Evolutionary conservation across 768 basidiomycete genomes (phyloP), one percentile per base, ranked within the genome.

Genomic region (Hericium coralloides): DNA sequence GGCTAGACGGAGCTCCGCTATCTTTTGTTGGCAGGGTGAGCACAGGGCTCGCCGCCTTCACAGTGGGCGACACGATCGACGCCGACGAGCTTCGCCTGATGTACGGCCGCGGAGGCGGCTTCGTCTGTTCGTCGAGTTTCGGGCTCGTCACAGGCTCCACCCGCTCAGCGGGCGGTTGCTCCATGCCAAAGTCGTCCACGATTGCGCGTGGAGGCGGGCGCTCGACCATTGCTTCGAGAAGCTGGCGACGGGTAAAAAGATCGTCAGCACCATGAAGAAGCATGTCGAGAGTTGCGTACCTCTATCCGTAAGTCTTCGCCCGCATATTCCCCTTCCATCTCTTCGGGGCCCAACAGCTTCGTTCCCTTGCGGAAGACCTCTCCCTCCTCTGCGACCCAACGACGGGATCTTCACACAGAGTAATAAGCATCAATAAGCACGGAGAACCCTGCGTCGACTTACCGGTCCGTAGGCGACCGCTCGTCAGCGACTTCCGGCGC

Each of bases 311-410:
- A 73, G 43, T 93, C 91, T 66, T 98, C 95, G 0, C 93, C 91
- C 15, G 83, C 89, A 65, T 86, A 91, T 64, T 92, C 92, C 0
- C 83, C 85, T 63, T 94, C 92, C 82, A 93, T 89, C 69, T 95
- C 92, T 63, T 88, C 90, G 8, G 83, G 83, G 1, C 85, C 85
- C 9, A 92, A 74, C 18, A 98, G 74, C 3, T 85, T 86, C 10
- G 79, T 83, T 0, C 94, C 93, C 66, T 95, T 95, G 43, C 95
- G 77, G 74, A 98, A 98, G 41, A 98, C 88, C 71, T 98, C 95
- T 0, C 93, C 93, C 68, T 99, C 97, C 68, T 98, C 97, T 55
- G 84, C 89, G 0, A 95, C 87, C 86, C 89, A 91, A 53, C 78
- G 83, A 61, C 83, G 76, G 23, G 87, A 89, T 50, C 89, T 87